Conservation (phyloP, 192 early-diverging fungal genomes). For the Mortierella antarctica region DNA sequence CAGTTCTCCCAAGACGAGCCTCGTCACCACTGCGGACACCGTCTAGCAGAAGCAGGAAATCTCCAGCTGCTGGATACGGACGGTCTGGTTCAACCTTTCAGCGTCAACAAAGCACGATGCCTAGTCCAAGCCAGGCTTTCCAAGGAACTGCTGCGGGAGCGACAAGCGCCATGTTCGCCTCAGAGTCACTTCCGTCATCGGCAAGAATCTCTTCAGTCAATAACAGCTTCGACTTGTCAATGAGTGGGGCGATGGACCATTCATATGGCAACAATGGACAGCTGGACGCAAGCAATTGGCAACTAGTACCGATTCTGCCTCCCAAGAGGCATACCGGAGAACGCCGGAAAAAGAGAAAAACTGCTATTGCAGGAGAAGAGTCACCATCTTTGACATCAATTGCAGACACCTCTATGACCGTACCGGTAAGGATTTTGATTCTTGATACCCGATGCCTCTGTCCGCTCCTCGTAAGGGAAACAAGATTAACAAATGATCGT, state of each 20-base stretch:
- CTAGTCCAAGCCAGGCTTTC: constrained; percentile 24
- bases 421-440: not conserved
- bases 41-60: not conserved
- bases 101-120: constrained; percentile 1
- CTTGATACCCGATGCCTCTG: not conserved
- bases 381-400: not conserved
- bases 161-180: constrained; percentile 22
- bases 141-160: constrained; percentile 41
- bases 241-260: not conserved
- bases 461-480: not conserved
- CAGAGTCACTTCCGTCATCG: constrained; percentile 5
- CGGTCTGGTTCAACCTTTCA: too few relatives aligned
- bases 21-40: constrained; percentile 6
- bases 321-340: not conserved
- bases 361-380: not conserved
- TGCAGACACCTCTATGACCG: not conserved
- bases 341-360: constrained; percentile 1
- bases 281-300: constrained; percentile 5
- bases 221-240: constrained; percentile 3
- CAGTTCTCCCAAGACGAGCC: constrained; percentile 1
- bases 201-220: not conserved
- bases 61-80: constrained; percentile 7
- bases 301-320: constrained; percentile 14
- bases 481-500: not conserved
- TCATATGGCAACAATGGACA: not conserved